Base-by-base conservation (phyloP, 2,329 filamentous ascomycete genomes). In the Byssothecium circinans region DNA sequence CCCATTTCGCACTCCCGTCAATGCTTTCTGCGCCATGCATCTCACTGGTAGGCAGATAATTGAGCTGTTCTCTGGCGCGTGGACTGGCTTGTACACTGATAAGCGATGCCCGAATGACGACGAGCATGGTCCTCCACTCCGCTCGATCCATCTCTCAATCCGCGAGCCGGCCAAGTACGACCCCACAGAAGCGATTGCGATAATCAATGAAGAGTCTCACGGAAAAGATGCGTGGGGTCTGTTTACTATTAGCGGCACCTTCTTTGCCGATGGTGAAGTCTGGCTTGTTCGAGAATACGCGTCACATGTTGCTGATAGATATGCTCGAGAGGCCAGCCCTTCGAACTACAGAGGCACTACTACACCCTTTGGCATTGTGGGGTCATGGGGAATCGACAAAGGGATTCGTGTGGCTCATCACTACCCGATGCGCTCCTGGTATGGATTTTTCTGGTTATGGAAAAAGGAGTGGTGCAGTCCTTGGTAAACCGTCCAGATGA, bases 361-460 rank as follows among this genome's bases (percentile, higher is more conserved):
- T 7, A 45, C 43, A n/a, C 43, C 43, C 14, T 40, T 45, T 34
- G 43, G 43, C 8, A 45, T 45, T 18, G 17, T 20, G 1, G 43
- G 43, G 12, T 11, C 43, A 8, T 34, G 27, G 27, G 27, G 20
- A 25, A 17, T 36, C 14, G 8, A 19, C 33, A 8, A 19, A 14
- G 8, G 33, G 5, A 36, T 19, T 7, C 5, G 15, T 20, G 4
- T 7, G n/a, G 5, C 10, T 6, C 3, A 36, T 19, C 8, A 36
- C 7, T 15, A 5, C 8, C 19, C 14, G 3, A 36, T 14, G 7
- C 15, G 7, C 10, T 15, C 3, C 7, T 22, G 7, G 29, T 15
- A 37, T 7, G 43, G 43, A 11, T 45, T 40, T 30, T 47, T 47
- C 23, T 47, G 32, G 37, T 11, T 47, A 12, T 42, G 44, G 37